Conservation (phyloP, 441 rosid species). For the Capsella rubella region DNA sequence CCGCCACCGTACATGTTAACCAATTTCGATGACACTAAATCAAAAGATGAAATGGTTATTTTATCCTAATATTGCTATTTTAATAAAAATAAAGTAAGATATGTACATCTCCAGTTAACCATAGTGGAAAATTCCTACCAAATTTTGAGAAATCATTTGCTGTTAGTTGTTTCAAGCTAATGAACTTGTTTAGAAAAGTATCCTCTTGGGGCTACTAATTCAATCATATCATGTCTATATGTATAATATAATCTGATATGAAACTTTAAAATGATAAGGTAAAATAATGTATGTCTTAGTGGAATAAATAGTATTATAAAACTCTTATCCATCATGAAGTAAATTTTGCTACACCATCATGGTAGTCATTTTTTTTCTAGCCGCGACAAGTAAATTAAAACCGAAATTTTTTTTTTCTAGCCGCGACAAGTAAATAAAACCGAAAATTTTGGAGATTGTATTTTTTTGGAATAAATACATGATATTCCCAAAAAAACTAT, state of each 20-base stretch:
- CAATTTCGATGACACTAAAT: constrained; percentile 11
- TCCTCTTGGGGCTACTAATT: constrained; percentile 30
- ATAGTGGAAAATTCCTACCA: constrained; percentile 31
- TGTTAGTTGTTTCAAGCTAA: background rate
- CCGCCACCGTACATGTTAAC: constrained; percentile 35
- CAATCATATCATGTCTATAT: constrained; percentile 32
- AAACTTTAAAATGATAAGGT: constrained; percentile 2
- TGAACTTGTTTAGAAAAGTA: constrained; percentile 37
- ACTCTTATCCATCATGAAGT: constrained; percentile 16
- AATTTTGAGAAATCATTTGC: constrained; percentile 34
- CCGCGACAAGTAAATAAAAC: too few relatives aligned
- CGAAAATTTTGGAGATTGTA: too few relatives aligned
- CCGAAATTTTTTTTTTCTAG: too few relatives aligned
- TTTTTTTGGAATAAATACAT: too few relatives aligned
- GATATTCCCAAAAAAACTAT: too few relatives aligned
- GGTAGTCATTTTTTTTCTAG: too few relatives aligned
- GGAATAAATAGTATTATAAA: constrained; percentile 29
- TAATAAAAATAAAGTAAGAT: constrained; percentile 14
- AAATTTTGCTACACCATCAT: background rate
- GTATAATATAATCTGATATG: background rate
- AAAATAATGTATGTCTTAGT: constrained; percentile 19
- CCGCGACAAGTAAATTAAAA: too few relatives aligned
- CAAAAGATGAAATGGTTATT: constrained; percentile 20
- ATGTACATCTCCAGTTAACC: constrained; percentile 19
- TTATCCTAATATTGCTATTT: background rate